These are phyloP conservation scores for Paragyromitra xinjiangensis DNA, from an alignment of 495 filamentous ascomycete species.

Conservation along the genomic window DNA sequence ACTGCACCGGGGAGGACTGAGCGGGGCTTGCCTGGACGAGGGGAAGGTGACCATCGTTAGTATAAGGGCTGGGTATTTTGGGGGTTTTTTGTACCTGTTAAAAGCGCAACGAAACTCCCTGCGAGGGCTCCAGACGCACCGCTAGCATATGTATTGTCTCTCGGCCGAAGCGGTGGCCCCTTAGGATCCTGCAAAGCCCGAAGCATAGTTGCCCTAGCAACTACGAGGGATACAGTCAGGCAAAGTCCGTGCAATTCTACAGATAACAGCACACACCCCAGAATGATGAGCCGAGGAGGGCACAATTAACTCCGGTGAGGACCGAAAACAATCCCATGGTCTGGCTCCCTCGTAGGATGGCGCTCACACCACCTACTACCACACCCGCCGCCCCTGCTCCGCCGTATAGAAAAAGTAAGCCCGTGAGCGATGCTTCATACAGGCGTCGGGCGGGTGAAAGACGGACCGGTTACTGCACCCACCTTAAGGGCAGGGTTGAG, in stretches of 20 bases:
- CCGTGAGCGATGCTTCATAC: constrained; percentile 14
- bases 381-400: constrained; percentile 73
- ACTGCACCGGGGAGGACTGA: constrained; percentile 69
- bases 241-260: neutral
- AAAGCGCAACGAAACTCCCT: constrained; percentile 50
- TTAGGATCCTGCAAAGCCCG: constrained; percentile 45
- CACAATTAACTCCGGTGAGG: constrained; percentile 80
- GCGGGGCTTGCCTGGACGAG: constrained; percentile 59
- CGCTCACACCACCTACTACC: constrained; percentile 72
- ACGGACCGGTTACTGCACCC: constrained; percentile 66
- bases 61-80: neutral
- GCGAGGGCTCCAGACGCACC: constrained; percentile 53
- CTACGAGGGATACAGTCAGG: constrained; percentile 31
- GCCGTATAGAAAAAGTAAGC: constrained; percentile 43
- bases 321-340: constrained; percentile 75
- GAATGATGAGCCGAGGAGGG: constrained; percentile 76
- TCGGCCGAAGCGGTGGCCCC: constrained; percentile 25
- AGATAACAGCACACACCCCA: constrained; percentile 67
- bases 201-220: constrained; percentile 45
- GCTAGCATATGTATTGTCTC: constrained; percentile 49
- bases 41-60: neutral
- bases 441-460: constrained; percentile 37
- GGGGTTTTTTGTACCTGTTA: constrained; percentile 43
- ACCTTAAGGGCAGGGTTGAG: constrained; percentile 63
- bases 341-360: constrained; percentile 70